These are phyloP conservation scores for Kodamaea restingae DNA, from an alignment of 805 yeast species.

Conservation along the genomic window DNA sequence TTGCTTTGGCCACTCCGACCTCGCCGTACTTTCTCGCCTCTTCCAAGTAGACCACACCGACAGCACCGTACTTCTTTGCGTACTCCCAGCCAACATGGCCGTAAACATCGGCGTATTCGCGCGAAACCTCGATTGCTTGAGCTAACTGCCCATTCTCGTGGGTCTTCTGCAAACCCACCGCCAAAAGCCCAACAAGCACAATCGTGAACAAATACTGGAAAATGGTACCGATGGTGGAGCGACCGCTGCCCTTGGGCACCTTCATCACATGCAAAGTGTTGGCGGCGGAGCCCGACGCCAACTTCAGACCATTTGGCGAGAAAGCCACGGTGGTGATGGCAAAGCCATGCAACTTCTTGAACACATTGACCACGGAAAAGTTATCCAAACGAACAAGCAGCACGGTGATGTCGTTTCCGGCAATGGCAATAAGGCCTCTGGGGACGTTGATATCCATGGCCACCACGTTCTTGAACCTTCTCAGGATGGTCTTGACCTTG, in stretches of 20 bases:
- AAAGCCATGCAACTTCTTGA: conserved; percentile 66
- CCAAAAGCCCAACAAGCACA: conserved; percentile 28
- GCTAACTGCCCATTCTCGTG: conserved; percentile 35
- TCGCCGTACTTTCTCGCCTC: conserved; percentile 11
- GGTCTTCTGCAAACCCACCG: conserved; percentile 30
- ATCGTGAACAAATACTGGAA: conserved; percentile 34
- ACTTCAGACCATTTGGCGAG: conserved; percentile 59
- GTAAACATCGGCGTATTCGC: conserved; percentile 15
- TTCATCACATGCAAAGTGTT: conserved; percentile 61
- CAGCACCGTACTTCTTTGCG: conserved; percentile 21
- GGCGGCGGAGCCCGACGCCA: conserved; percentile 77
- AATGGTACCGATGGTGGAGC: conserved; percentile 33
- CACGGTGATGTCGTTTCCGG: conserved; percentile 66
- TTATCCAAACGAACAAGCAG: conserved; percentile 49
- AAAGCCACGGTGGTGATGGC: conserved; percentile 73
- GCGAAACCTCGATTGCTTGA: conserved; percentile 16
- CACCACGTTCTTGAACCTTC: conserved; percentile 52
- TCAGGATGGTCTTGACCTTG: conserved; percentile 40
- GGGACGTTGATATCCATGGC: conserved; percentile 44
- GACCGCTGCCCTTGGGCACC: conserved; percentile 50
- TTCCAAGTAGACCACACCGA: conserved; percentile 24
- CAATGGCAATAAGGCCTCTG: conserved; percentile 47
- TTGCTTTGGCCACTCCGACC: conserved; percentile 1
- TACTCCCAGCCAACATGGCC: conserved; percentile 18
- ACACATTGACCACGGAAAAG: conserved; percentile 47